A percentile compares a stretch with the other conserved stretches of the same genome.
Evolutionary conservation across 1,284 basidiomycete species (phyloP).

Genomic region (Tetrapyrgos nigripes): DNA sequence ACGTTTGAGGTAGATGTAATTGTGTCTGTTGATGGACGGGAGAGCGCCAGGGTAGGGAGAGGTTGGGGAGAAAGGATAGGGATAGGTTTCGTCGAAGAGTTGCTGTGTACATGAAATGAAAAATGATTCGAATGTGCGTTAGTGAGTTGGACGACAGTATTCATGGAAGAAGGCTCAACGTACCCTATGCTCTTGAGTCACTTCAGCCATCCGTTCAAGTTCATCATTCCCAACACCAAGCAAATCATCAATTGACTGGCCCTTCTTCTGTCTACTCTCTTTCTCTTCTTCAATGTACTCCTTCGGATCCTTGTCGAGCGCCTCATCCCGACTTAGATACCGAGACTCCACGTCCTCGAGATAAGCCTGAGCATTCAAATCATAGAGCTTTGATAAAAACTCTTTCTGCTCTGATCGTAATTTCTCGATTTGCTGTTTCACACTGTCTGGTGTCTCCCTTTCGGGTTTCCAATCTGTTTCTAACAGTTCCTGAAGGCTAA

Average conservation of each 20-base stretch:
- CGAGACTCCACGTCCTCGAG: conserved; percentile 7
- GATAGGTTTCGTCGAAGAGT: conserved; percentile 5
- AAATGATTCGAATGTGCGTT: too few relatives aligned
- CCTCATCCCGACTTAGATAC: conserved; percentile 7
- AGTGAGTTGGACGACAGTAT: neutral
- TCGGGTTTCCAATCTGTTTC: neutral
- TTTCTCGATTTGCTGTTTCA: conserved; percentile 7
- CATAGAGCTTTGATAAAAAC: conserved; percentile 9
- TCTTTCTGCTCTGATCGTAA: neutral
- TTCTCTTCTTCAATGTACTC: conserved; percentile 3
- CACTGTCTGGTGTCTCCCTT: neutral
- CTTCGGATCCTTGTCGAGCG: conserved; percentile 6
- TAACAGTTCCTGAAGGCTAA: neutral
- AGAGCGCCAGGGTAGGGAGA: conserved; percentile 3
- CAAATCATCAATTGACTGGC: neutral
- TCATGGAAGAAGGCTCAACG: neutral
- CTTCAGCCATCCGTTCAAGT: conserved; percentile 4
- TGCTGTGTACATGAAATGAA: neutral
- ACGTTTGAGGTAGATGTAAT: neutral
- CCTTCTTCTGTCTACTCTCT: neutral
- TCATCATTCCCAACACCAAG: neutral
- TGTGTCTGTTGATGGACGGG: conserved; percentile 8
- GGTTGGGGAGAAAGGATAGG: conserved; percentile 13
- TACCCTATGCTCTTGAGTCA: conserved; percentile 7
- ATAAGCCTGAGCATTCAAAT: conserved; percentile 6